A percentile compares a stretch with the other conserved stretches of the same genome.
Evolutionary conservation across 768 basidiomycete species (phyloP).

Genomic region (Phanerochaete sordida): DNA sequence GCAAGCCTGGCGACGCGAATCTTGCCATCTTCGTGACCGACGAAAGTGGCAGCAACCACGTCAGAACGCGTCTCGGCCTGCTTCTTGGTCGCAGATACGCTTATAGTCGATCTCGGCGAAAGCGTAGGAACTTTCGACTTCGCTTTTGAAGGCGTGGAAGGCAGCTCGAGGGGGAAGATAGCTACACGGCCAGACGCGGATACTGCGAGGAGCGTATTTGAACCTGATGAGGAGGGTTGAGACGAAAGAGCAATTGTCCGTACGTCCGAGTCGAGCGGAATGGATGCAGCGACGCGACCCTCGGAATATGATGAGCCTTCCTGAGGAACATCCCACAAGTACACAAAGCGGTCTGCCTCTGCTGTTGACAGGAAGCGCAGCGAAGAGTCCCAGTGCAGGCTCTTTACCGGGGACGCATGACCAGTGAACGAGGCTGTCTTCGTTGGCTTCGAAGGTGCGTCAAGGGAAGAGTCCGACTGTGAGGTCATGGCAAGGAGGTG

Average conservation of each 20-base stretch:
- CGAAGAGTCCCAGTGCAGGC: slow-evolving; percentile 45
- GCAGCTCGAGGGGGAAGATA: slow-evolving; percentile 50
- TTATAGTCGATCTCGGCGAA: slow-evolving; percentile 47
- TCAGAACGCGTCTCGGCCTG: slow-evolving; percentile 29
- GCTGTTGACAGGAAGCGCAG: slow-evolving; percentile 57
- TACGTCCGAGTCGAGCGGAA: slow-evolving; percentile 64
- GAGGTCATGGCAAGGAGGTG: slow-evolving; percentile 40
- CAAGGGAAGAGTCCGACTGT: slow-evolving; percentile 22
- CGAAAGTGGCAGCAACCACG: slow-evolving; percentile 47
- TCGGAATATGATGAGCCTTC: slow-evolving; percentile 30
- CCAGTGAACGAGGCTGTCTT: slow-evolving; percentile 56
- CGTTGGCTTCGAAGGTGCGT: slow-evolving; percentile 37
- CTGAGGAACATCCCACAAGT: slow-evolving; percentile 55
- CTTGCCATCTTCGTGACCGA: slow-evolving; percentile 35
- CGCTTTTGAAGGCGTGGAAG: slow-evolving; percentile 37
- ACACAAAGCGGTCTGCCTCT: slow-evolving; percentile 58
- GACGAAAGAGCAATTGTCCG: slow-evolving; percentile 32
- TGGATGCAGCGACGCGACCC: slow-evolving; percentile 55
- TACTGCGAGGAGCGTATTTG: slow-evolving; percentile 47
- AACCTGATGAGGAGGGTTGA: slow-evolving; percentile 17
- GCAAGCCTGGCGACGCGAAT: slow-evolving; percentile 53
- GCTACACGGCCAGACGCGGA: slow-evolving; percentile 59
- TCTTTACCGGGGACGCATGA: slow-evolving; percentile 55
- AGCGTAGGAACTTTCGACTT: slow-evolving; percentile 48
- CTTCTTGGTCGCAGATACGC: slow-evolving; percentile 34